Base-by-base conservation (phyloP, 2,329 filamentous ascomycete species). In the Calonectria naviculata region DNA sequence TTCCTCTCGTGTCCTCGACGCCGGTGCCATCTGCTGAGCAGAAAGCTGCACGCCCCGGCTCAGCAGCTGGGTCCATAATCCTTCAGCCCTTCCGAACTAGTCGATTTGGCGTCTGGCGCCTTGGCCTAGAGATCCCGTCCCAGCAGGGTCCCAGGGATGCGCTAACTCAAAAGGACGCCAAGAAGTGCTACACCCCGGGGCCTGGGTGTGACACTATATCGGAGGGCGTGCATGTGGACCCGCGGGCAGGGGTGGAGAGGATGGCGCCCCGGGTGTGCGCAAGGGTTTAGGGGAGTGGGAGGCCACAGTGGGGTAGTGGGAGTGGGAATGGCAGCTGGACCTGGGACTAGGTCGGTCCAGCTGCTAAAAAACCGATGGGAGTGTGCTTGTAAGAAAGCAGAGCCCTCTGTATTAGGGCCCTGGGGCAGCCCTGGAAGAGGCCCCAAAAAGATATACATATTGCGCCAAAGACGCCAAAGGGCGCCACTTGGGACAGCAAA, bases 1-100 rank as follows among this genome's bases (percentile, higher is more conserved):
- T 36, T 42, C 56, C 56, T 56, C 52, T 61, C 42, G n/a, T 21
- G n/a, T 46, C 19, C 54, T 60, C 54, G 21, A 28, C 36, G 19
- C 70, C 68, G 65, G 62, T 58, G 65, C 54, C 54, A 42, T 34
- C 54, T 60, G 29, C 13, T 54, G 49, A 41, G 38, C 47, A 61
- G 24, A 26, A n/a, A 36, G 52, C n/a, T 38, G 42, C 70, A 47
- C 63, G 60, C 66, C 69, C 64, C 61, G 60, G 72, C 65, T 68
- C 71, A 74, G 56, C 66, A 71, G 72, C 76, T 77, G 70, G 76
- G 73, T 76, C 78, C 76, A 78, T 68, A 49, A 78, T 80, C 78
- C 77, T 78, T 83, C 82, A 83, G 82, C 82, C 82, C 81, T 83
- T 77, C 80, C 75, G 72, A 81, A 79, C 81, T 83, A 83, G 80